Evolutionary conservation across 1,284 basidiomycete genomes (phyloP).

Genomic region (Marasmius fiardii): DNA sequence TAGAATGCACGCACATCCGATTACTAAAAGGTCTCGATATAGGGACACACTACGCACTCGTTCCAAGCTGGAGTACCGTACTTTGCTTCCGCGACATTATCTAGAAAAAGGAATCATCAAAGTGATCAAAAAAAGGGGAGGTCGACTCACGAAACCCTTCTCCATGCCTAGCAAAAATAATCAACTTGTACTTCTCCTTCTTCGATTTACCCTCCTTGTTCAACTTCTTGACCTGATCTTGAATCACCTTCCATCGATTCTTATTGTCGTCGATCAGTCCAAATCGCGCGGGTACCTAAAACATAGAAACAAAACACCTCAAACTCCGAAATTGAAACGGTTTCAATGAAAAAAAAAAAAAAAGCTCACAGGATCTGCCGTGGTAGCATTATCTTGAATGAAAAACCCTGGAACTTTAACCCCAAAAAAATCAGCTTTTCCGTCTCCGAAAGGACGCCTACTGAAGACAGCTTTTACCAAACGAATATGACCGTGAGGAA

Average conservation of each 20-base stretch:
- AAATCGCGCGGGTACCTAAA: conserved; percentile 56
- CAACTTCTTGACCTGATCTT: conserved; percentile 36
- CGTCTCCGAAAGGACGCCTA: background rate
- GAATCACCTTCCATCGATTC: conserved; percentile 53
- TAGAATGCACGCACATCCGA: background rate
- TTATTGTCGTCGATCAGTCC: conserved; percentile 53
- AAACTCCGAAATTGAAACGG: too few relatives aligned
- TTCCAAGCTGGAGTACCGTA: conserved; percentile 68
- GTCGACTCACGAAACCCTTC: conserved; percentile 60
- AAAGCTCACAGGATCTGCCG: conserved; percentile 11
- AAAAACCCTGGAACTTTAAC: conserved; percentile 33
- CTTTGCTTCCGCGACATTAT: conserved; percentile 71
- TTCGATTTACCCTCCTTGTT: conserved; percentile 39
- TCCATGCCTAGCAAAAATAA: conserved; percentile 70
- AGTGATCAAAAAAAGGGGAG: background rate
- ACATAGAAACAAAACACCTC: background rate
- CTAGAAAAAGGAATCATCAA: conserved; percentile 29
- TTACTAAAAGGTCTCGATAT: background rate
- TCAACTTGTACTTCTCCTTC: conserved; percentile 53
- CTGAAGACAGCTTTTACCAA: background rate
- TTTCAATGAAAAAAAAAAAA: background rate
- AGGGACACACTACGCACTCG: conserved; percentile 35
- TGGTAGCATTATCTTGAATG: conserved; percentile 27
- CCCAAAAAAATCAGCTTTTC: background rate
- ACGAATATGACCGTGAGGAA: background rate